Conservation (phyloP, 768 basidiomycete species). For the Lepiota brunneoincarnata region DNA sequence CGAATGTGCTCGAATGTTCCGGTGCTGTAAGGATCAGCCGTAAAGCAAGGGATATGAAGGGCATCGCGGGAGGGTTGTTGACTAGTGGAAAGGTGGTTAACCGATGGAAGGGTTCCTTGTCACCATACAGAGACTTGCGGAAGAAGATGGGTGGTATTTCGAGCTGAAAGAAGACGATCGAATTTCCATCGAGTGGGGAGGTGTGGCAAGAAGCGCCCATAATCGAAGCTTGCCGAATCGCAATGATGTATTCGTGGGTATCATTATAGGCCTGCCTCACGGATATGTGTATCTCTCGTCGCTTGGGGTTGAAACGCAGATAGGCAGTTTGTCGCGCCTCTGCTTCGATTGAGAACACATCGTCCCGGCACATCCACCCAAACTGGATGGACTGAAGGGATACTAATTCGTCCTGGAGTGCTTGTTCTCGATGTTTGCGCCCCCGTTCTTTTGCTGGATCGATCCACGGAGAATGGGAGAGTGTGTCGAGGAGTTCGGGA, state of each 20-base stretch:
- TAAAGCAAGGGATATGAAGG: conserved; percentile 50
- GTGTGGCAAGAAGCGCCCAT: conserved; percentile 31
- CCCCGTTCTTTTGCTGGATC: conserved; percentile 34
- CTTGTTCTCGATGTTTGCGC: conserved; percentile 25
- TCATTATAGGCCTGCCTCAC: conserved; percentile 18
- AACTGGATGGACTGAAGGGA: conserved; percentile 44
- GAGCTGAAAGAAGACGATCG: conserved; percentile 42
- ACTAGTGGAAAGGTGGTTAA: conserved; percentile 36
- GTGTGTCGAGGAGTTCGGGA: conserved; percentile 33
- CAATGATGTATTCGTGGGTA: conserved; percentile 29
- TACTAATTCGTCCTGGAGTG: conserved; percentile 27
- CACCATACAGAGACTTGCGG: conserved; percentile 7
- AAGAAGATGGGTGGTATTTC: conserved; percentile 24
- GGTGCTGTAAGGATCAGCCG: conserved; percentile 43
- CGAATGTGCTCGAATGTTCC: conserved; percentile 35
- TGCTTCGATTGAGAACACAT: conserved; percentile 49
- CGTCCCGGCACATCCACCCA: conserved; percentile 58
- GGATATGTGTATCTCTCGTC: conserved; percentile 43
- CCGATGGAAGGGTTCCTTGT: conserved; percentile 21
- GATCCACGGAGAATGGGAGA: conserved; percentile 34
- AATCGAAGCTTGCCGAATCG: conserved; percentile 43
- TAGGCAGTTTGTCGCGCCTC: conserved; percentile 17
- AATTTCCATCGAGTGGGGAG: conserved; percentile 23
- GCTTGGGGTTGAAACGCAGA: conserved; percentile 37
- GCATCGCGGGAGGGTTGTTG: conserved; percentile 42